Percentiles rank a stretch among this genome's conserved stretches.
Conservation (phyloP, 176 grass and related monocot genomes). For the Tillandsia leiboldiana region DNA sequence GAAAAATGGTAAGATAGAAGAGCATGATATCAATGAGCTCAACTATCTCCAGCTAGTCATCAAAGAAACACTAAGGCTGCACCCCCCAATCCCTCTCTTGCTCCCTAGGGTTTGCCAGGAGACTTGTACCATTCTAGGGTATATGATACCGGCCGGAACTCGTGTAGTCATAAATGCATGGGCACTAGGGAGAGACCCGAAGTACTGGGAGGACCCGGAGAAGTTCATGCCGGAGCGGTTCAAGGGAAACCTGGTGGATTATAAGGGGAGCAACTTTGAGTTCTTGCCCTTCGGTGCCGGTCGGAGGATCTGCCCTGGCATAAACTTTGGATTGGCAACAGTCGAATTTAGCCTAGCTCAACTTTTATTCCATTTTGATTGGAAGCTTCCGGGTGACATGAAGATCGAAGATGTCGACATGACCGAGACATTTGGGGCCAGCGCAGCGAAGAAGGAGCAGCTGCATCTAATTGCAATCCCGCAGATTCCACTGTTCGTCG, state of each 20-base stretch:
- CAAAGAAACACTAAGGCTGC: conserved; percentile 49
- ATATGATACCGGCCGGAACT: conserved; percentile 35
- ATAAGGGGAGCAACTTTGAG: conserved; percentile 32
- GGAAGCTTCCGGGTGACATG: conserved; percentile 6
- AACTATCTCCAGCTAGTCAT: conserved; percentile 48
- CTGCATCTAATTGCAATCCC: too few species aligned
- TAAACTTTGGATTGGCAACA: conserved; percentile 36
- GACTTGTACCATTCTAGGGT: conserved; percentile 24
- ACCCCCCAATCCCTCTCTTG: conserved; percentile 37
- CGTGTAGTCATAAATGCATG: conserved; percentile 46
- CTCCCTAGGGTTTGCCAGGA: conserved; percentile 31
- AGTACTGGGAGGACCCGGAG: not conserved
- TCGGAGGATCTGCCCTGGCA: conserved; percentile 40
- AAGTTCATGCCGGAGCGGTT: not conserved
- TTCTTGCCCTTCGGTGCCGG: conserved; percentile 42
- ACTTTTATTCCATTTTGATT: conserved; percentile 42
- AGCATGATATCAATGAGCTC: conserved; percentile 16
- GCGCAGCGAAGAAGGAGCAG: not conserved
- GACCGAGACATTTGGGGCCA: not conserved
- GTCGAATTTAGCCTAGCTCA: conserved; percentile 34
- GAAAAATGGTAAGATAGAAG: conserved; percentile 4
- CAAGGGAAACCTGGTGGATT: conserved; percentile 10
- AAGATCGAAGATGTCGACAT: not conserved
- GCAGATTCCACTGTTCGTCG: too few species aligned
- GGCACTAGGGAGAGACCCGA: conserved; percentile 17